These are phyloP conservation scores for Gonapodya prolifera DNA, from an alignment of 192 early-diverging fungal genomes.

Conservation along the genomic window DNA sequence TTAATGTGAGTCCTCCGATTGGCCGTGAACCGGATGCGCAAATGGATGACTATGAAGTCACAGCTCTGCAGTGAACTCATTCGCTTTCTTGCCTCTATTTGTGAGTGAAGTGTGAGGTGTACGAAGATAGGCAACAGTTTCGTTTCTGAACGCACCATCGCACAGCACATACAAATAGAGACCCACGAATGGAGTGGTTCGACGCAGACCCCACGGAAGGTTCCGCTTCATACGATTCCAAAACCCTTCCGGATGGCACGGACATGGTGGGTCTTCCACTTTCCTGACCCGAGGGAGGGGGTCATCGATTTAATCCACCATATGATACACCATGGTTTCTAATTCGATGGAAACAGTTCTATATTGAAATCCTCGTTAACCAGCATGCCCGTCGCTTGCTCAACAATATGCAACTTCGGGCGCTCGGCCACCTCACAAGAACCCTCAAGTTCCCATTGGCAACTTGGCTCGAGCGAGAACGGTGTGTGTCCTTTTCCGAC, in stretches of 20 bases:
- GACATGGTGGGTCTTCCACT: background rate
- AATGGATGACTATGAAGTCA: conserved; percentile 4
- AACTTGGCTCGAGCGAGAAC: background rate
- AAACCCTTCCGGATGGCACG: conserved; percentile 1
- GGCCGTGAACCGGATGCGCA: background rate
- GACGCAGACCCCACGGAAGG: background rate
- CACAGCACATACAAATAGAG: background rate
- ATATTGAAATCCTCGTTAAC: conserved; percentile 2
- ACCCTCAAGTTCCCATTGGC: background rate
- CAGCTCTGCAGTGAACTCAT: conserved; percentile 64
- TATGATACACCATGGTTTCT: too few relatives aligned
- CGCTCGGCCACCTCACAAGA: background rate
- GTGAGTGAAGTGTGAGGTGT: conserved; percentile 35
- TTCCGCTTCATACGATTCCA: background rate
- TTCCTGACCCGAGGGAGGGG: background rate
- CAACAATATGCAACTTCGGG: background rate
- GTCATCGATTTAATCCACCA: too few relatives aligned
- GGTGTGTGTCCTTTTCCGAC: background rate
- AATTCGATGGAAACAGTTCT: background rate
- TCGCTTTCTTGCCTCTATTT: conserved; percentile 61
- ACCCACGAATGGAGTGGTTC: background rate
- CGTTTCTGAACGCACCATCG: background rate
- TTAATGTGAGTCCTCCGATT: conserved; percentile 37
- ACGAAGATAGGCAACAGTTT: background rate
- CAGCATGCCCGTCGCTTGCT: background rate